Percentiles rank a stretch among this genome's conserved stretches.
Conservation (phyloP, 2,329 filamentous ascomycete species). For the Zymoseptoria crescenta region DNA sequence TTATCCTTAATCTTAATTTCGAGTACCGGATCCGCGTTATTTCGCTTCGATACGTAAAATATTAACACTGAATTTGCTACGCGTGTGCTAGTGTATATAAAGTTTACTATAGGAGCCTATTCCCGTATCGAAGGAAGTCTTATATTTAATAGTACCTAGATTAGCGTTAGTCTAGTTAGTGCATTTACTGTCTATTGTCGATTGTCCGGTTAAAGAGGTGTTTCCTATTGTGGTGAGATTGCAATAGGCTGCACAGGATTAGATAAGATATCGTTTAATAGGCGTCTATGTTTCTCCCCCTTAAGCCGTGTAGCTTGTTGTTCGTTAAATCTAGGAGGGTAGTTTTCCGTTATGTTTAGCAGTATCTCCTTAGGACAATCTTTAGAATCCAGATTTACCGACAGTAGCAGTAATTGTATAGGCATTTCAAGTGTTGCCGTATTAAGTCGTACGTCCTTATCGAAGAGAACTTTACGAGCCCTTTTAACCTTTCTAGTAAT, state of each 20-base stretch:
- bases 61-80: no score
- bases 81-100: no score
- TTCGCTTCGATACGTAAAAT: no score
- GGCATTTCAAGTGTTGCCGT: neutral
- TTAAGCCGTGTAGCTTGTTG: neutral
- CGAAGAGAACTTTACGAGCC: neutral
- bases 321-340: neutral
- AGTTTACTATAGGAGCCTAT: no score
- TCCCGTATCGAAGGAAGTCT: no score
- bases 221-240: no score
- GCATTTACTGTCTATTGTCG: neutral
- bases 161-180: neutral
- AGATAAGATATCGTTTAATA: neutral
- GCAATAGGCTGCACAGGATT: neutral
- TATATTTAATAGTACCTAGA: neutral
- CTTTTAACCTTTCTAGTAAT: no score
- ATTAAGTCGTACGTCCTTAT: constrained; percentile 1
- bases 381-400: neutral
- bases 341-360: neutral
- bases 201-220: no score
- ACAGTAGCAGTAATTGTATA: neutral
- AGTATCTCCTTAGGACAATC: neutral
- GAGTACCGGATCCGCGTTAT: no score
- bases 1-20: no score
- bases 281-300: neutral